Evolutionary conservation across 306 rosid species (phyloP).

Genomic region (Lotus japonicus): DNA sequence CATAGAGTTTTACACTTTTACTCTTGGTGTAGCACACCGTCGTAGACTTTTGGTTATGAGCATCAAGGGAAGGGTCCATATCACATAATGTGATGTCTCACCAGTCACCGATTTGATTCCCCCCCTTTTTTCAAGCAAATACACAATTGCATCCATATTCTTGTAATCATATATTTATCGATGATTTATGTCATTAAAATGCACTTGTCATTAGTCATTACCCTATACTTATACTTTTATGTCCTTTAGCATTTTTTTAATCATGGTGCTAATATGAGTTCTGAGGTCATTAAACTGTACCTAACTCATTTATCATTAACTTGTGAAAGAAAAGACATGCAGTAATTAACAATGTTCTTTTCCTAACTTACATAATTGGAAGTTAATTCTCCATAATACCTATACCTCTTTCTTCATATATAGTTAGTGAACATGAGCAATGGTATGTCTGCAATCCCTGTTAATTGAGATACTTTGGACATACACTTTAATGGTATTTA

Average conservation of each 20-base stretch:
- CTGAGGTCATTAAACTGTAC: conserved; percentile 15
- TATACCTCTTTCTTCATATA: background rate
- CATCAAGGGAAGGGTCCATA: conserved; percentile 19
- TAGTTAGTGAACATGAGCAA: background rate
- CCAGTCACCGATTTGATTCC: conserved; percentile 21
- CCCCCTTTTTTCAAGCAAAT: too few relatives aligned
- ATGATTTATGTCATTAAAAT: too few relatives aligned
- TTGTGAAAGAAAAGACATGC: background rate
- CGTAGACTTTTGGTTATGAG: conserved; percentile 1
- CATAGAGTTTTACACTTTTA: background rate
- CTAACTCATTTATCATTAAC: conserved; percentile 8
- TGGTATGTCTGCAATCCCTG: too few relatives aligned
- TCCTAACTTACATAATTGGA: background rate
- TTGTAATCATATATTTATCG: background rate
- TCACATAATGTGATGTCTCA: conserved; percentile 30
- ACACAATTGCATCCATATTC: too few relatives aligned
- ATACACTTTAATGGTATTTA: too few relatives aligned
- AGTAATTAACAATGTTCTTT: conserved; percentile 6
- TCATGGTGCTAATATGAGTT: conserved; percentile 2
- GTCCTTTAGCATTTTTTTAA: too few relatives aligned
- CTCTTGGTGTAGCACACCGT: background rate
- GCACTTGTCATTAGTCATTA: too few relatives aligned
- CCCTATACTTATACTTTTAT: background rate
- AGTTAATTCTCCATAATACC: background rate
- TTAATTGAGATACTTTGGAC: too few relatives aligned